Evolutionary conservation across 2,329 filamentous ascomycete genomes (phyloP).

Genomic region (Didymella pinodella): DNA sequence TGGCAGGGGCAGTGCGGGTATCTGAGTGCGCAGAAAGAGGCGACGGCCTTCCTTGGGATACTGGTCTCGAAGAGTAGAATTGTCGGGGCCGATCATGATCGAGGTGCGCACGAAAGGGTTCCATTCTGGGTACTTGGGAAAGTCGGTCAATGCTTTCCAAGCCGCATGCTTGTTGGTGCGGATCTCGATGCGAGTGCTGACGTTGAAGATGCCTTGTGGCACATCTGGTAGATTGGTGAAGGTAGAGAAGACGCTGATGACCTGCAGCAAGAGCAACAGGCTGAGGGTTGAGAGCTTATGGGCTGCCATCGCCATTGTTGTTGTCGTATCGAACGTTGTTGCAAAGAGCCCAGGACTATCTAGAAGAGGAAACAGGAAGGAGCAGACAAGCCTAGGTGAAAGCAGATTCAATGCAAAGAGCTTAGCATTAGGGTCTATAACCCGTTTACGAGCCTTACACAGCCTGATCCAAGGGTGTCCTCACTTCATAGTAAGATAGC

Average conservation of each 20-base stretch:
- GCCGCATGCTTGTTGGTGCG: conserved; percentile 29
- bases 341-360: not conserved
- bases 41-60: conserved; percentile 33
- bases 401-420: not conserved
- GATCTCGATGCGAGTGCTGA: conserved; percentile 39
- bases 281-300: conserved; percentile 1
- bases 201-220: conserved; percentile 40
- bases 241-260: conserved; percentile 10
- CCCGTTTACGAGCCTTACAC: not conserved
- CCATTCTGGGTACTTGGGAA: conserved; percentile 40
- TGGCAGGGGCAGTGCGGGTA: conserved; percentile 40
- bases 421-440: not conserved
- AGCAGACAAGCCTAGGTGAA: not conserved
- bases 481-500: not conserved
- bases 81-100: conserved; percentile 30
- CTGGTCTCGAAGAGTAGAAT: conserved; percentile 36
- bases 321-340: not conserved
- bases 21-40: conserved; percentile 40
- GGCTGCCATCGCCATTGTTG: not conserved
- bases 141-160: conserved; percentile 41
- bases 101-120: conserved; percentile 45
- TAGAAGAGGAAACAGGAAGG: too few species aligned
- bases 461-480: not conserved
- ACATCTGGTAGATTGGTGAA: conserved; percentile 39
- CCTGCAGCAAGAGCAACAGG: conserved; percentile 10